These are phyloP conservation scores for Panaeolus cyanescens DNA, from an alignment of 768 basidiomycete genomes.

Conservation along the genomic window DNA sequence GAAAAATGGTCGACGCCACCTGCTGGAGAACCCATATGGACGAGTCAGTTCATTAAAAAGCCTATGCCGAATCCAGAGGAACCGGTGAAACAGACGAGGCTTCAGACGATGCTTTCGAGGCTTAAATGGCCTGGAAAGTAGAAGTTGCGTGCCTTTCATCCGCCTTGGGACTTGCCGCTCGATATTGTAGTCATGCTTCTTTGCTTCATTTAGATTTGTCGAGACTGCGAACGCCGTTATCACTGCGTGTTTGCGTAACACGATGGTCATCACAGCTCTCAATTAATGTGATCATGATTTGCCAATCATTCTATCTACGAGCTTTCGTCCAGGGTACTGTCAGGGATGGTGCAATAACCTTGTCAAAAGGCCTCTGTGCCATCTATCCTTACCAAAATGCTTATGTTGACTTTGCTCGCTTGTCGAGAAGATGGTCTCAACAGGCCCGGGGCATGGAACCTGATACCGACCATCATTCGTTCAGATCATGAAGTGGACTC, in stretches of 20 bases:
- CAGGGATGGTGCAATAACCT: not conserved
- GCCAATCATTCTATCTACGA: not conserved
- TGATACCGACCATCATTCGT: not conserved
- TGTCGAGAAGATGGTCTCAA: not conserved
- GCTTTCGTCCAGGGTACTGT: not conserved
- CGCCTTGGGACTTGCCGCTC: not conserved
- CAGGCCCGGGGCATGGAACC: no score
- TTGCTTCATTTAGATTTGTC: not conserved
- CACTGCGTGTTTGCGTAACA: not conserved
- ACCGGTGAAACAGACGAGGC: not conserved
- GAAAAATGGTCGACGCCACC: constrained; percentile 40
- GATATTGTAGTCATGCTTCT: not conserved
- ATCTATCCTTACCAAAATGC: no score
- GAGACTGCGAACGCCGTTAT: not conserved
- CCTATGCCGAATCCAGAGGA: not conserved
- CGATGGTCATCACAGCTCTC: not conserved
- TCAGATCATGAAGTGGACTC: not conserved
- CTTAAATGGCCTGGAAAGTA: not conserved
- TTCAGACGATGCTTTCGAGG: not conserved
- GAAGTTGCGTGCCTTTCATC: not conserved
- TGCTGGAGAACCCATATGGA: constrained; percentile 20
- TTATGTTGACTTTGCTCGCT: no score
- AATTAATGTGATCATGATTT: not conserved
- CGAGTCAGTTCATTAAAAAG: constrained; percentile 30
- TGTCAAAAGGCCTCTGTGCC: no score